Percentiles rank a stretch among this genome's conserved stretches.
Evolutionary conservation across 495 filamentous ascomycete genomes (phyloP).

Genomic region (Penicillium goetzii): DNA sequence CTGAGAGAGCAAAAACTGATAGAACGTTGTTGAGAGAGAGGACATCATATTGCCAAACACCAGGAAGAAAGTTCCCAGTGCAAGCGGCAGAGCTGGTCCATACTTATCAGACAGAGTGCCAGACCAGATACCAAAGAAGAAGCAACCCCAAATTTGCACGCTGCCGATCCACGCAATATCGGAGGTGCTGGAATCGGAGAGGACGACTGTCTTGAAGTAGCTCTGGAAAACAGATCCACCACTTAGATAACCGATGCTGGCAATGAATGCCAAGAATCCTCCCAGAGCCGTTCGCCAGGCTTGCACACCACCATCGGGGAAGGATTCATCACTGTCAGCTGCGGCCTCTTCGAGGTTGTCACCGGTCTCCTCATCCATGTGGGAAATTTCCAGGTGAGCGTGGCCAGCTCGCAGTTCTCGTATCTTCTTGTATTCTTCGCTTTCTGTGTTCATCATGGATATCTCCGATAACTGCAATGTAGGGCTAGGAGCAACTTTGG

Average conservation of each 20-base stretch:
- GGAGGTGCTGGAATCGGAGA: neutral
- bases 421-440: neutral
- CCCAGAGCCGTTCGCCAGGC: neutral
- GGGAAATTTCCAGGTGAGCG: neutral
- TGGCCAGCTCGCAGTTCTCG: neutral
- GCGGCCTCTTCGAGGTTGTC: neutral
- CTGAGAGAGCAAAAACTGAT: conserved; percentile 1
- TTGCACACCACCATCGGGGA: neutral
- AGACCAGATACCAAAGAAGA: neutral
- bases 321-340: neutral
- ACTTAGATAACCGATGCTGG: neutral
- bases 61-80: neutral
- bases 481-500: neutral
- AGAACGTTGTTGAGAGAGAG: neutral
- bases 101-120: neutral
- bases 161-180: neutral
- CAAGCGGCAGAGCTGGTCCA: neutral
- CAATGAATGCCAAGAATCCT: neutral
- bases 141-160: neutral
- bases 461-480: neutral
- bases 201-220: neutral
- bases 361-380: neutral
- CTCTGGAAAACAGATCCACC: conserved; percentile 1
- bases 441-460: neutral
- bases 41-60: neutral